Conservation (phyloP, 345 rosid genomes). For the Rhodamnia argentea region DNA sequence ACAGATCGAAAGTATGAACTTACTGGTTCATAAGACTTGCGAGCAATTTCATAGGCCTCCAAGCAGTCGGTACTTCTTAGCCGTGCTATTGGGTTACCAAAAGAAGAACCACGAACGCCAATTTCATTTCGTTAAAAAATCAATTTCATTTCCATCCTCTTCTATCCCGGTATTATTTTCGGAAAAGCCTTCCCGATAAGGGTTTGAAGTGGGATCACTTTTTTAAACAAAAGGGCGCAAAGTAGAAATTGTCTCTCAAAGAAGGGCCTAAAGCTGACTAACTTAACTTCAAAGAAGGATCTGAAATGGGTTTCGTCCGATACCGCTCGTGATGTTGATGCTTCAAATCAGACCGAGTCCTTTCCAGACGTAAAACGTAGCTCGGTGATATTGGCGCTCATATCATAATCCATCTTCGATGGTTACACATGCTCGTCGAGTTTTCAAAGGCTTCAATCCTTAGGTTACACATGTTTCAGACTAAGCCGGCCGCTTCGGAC, state of each 20-base stretch:
- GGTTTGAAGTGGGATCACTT: rapidly evolving
- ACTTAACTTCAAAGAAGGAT: neutral
- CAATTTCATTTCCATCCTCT: neutral
- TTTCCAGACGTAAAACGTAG: neutral
- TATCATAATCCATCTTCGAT: neutral
- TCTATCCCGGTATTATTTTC: rapidly evolving
- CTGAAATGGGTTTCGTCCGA: neutral
- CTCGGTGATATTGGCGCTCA: neutral
- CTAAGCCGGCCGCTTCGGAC: rapidly evolving
- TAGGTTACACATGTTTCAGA: neutral
- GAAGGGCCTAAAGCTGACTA: neutral
- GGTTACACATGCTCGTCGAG: neutral
- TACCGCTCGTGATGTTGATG: neutral
- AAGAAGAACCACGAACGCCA: rapidly evolving
- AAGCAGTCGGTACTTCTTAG: neutral
- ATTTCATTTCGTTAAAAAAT: neutral
- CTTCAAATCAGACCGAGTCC: neutral
- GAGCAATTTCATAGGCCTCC: neutral
- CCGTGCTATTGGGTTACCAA: neutral
- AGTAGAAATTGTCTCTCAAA: neutral
- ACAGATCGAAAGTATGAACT: neutral
- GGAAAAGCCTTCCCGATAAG: neutral
- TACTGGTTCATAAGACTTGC: neutral
- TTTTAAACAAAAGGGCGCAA: neutral
- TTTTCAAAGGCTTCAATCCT: neutral